Base-by-base conservation (phyloP, 495 filamentous ascomycete species). In the Hypoxylon perforatum region DNA sequence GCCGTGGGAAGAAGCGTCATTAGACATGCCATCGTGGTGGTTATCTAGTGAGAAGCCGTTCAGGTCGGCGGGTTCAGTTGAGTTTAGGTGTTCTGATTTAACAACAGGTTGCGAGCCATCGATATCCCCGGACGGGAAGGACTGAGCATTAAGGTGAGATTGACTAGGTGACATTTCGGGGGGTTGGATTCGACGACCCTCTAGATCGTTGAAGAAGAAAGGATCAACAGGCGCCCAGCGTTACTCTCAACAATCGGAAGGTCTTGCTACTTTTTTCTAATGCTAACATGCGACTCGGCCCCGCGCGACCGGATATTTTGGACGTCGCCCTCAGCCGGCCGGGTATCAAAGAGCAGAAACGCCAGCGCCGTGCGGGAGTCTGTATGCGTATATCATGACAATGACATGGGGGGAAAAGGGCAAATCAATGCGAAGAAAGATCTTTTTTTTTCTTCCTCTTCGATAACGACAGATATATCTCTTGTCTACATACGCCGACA, bases 121-220 rank as follows among this genome's bases (percentile, higher is more conserved):
- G 55, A 70, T 65, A 61, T 64, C 67, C 52, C 45, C 69, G 30
- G 66, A 23, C 38, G 72, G 48, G 55, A 73, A 76, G 44, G 74
- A 69, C 47, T 69, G 64, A 54, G 48, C 61, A 54, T 67, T 69
- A 61, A 67, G 63, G 63, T 72, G 63, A 69, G 72, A 51, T 66
- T 75, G 65, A 56, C 61, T 63, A 52, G 68, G 68, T 71, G 72
- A 71, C 74, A 76, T 76, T 70, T 71, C 17, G 58, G 54, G 57
- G 61, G 48, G 45, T 55, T 67, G 39, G 51, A 23, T 28, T 41
- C 21, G 56, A 33, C 35, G 47, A 30, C 30, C 54, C 47, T 54
- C 33, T 49, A 38, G 47, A 52, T 49, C 65, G 52, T 52, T 38
- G 44, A 65, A 61, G 56, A 52, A 33, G 69, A 53, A 64, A 65